These are phyloP conservation scores for Spergularia azorica DNA, from an alignment of 179 eudicot species.

Conservation along the genomic window DNA sequence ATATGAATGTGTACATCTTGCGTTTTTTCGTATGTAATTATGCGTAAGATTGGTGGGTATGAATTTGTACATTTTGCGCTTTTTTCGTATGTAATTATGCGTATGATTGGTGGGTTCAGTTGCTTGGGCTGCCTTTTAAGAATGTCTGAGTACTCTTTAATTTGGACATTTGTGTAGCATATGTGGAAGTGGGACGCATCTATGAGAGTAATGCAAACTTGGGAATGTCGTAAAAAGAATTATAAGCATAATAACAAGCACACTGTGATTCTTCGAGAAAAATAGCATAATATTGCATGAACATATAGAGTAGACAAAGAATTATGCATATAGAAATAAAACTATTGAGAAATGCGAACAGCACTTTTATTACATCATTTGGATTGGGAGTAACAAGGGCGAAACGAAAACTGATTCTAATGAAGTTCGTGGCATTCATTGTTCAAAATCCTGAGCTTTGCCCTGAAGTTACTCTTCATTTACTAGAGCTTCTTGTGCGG, in stretches of 20 bases:
- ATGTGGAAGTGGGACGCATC: background rate
- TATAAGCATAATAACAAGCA: background rate
- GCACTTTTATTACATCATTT: background rate
- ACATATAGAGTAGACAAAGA: background rate
- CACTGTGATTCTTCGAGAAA: background rate
- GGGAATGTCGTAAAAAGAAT: background rate
- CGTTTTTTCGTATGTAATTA: no score
- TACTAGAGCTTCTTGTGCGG: background rate
- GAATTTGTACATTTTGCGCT: background rate
- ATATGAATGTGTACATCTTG: background rate
- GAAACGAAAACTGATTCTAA: background rate
- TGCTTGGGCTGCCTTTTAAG: background rate
- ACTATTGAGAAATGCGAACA: background rate
- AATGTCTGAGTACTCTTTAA: no score
- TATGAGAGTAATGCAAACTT: background rate
- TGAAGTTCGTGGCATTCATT: background rate
- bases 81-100: background rate
- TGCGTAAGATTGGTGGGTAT: no score
- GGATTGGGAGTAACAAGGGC: background rate
- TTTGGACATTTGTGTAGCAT: no score
- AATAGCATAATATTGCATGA: background rate
- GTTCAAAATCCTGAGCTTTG: background rate
- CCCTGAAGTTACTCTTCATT: constrained; percentile 1
- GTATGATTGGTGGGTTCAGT: background rate
- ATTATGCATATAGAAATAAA: background rate